These are phyloP conservation scores for Paraconiothyrium brasiliense DNA, from an alignment of 2,329 filamentous ascomycete genomes.

Conservation along the genomic window DNA sequence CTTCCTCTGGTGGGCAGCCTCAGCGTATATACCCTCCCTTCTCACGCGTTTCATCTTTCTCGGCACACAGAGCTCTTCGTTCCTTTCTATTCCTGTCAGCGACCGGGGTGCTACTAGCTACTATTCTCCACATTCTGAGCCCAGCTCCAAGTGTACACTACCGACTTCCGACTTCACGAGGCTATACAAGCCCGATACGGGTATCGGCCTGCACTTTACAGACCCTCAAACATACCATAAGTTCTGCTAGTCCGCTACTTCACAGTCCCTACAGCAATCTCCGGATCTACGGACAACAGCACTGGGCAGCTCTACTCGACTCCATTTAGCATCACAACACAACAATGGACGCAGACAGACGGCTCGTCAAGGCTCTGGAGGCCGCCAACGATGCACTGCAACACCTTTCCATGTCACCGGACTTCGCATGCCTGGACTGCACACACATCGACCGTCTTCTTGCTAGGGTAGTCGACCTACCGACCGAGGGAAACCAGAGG, in stretches of 20 bases:
- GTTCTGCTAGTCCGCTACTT: slow-evolving; percentile 12
- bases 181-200: slow-evolving; percentile 26
- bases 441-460: slow-evolving; percentile 47
- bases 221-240: slow-evolving; percentile 24
- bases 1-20: slow-evolving; percentile 21
- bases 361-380: slow-evolving; percentile 43
- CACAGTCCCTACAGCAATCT: slow-evolving; percentile 16
- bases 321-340: slow-evolving; percentile 15
- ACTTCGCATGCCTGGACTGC: slow-evolving; percentile 42
- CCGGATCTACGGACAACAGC: slow-evolving; percentile 12
- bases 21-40: slow-evolving; percentile 29
- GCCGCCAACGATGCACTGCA: slow-evolving; percentile 47
- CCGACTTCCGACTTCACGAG: slow-evolving; percentile 22
- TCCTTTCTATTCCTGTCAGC: slow-evolving; percentile 30
- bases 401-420: slow-evolving; percentile 44
- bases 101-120: slow-evolving; percentile 22
- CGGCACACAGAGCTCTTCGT: slow-evolving; percentile 22
- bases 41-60: slow-evolving; percentile 28
- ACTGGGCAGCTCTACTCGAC: slow-evolving; percentile 16
- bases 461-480: slow-evolving; percentile 45
- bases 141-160: slow-evolving; percentile 25
- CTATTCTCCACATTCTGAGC: slow-evolving; percentile 23
- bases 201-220: slow-evolving; percentile 24
- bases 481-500: slow-evolving; percentile 46
- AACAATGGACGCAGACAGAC: slow-evolving; percentile 41